Conservation (phyloP, 352 stramenopile genomes). For the Pythium diclinum region DNA sequence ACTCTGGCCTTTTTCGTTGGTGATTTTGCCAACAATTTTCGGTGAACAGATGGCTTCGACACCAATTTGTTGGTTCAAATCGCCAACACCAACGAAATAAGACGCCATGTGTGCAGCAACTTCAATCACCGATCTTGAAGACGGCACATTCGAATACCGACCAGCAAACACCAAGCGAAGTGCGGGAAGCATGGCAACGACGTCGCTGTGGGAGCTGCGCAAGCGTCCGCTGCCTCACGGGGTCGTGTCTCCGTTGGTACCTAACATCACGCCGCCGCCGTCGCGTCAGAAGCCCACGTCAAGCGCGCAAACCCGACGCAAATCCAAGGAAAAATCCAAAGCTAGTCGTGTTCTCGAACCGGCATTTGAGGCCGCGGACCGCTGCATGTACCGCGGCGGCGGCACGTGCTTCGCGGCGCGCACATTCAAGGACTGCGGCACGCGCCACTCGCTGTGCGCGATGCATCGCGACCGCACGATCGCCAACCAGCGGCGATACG, state of each 20-base stretch:
- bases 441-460: slow-evolving; percentile 23
- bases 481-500: slow-evolving; percentile 21
- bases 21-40: neutral
- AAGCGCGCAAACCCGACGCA: neutral
- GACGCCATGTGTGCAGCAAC: neutral
- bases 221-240: slow-evolving; percentile 12
- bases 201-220: slow-evolving; percentile 22
- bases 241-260: neutral
- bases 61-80: neutral
- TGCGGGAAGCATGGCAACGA: neutral
- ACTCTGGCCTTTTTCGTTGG: slow-evolving; percentile 17
- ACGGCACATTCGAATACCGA: neutral
- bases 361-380: neutral
- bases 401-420: slow-evolving; percentile 8
- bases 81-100: slow-evolving; percentile 1
- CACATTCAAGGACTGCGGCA: slow-evolving; percentile 16
- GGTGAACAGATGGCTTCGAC: neutral
- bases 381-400: slow-evolving; percentile 14
- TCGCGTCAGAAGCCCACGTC: neutral
- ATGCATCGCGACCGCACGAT: slow-evolving; percentile 21
- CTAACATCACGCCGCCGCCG: neutral
- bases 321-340: neutral
- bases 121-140: neutral
- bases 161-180: neutral
- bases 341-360: neutral